A percentile compares a stretch with the other conserved stretches of the same genome.
Evolutionary conservation across 805 yeast species (phyloP).

Genomic region (Ogataea ramenticola): DNA sequence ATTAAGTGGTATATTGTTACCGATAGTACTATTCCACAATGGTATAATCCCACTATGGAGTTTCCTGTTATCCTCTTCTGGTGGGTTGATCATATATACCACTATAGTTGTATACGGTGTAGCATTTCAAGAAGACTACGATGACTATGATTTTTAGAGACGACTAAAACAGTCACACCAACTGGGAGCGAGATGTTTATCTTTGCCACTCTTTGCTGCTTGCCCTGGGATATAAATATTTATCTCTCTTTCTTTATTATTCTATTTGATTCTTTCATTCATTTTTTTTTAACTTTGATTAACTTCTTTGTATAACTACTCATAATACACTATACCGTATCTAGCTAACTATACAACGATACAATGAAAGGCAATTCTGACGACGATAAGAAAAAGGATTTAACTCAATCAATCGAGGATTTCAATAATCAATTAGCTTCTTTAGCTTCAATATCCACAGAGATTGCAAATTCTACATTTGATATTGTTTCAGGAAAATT

Average conservation of each 20-base stretch:
- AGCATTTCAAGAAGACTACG: constrained; percentile 56
- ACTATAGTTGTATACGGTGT: constrained; percentile 76
- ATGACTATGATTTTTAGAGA: constrained; percentile 31
- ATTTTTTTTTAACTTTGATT: too few species aligned
- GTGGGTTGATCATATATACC: constrained; percentile 78
- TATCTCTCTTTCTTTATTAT: too few species aligned
- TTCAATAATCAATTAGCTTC: background rate
- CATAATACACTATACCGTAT: too few species aligned
- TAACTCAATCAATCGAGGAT: background rate
- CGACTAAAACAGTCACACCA: background rate
- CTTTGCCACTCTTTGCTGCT: too few species aligned
- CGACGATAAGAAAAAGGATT: background rate
- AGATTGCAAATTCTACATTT: background rate
- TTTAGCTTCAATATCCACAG: background rate
- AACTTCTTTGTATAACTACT: too few species aligned
- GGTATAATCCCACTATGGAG: constrained; percentile 21
- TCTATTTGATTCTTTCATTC: too few species aligned
- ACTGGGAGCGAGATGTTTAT: too few species aligned
- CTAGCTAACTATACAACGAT: too few species aligned
- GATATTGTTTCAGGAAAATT: background rate
- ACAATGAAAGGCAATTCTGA: background rate
- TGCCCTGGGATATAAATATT: too few species aligned
- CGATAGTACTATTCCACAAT: constrained; percentile 25
- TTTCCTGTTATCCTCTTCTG: constrained; percentile 59
- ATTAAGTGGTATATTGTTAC: constrained; percentile 25